phyloP scores from a whole-genome alignment of 805 yeast species.

The Starmerella tilneyi region DNA sequence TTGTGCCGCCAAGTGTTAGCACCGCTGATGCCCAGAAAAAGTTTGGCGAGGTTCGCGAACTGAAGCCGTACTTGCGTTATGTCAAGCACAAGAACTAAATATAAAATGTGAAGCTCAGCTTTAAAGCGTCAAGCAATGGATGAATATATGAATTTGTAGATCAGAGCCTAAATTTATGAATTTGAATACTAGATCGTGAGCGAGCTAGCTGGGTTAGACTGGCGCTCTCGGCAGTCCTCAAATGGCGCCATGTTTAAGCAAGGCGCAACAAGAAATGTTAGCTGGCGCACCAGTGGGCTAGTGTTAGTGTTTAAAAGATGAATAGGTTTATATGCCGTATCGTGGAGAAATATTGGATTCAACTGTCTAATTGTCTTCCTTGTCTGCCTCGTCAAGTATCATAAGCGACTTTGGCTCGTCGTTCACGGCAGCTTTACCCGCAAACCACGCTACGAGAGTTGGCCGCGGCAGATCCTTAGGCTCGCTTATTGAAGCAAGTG shows the following conservation, averaged over 20 bases:
- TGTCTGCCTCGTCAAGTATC: conserved; percentile 31
- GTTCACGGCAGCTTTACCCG: conserved; percentile 44
- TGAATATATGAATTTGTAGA: neutral
- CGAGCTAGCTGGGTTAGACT: too few relatives aligned
- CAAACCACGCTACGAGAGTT: conserved; percentile 54
- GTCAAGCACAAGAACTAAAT: conserved; percentile 30
- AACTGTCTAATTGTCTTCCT: neutral
- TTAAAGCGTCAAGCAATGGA: neutral
- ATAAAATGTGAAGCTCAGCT: neutral
- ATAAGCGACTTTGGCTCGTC: conserved; percentile 36
- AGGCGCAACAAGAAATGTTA: too few relatives aligned
- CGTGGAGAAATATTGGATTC: too few relatives aligned
- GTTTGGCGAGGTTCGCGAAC: conserved; percentile 75
- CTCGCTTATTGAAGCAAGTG: conserved; percentile 17
- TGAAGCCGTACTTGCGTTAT: conserved; percentile 83
- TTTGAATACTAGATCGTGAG: too few relatives aligned
- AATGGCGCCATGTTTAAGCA: too few relatives aligned
- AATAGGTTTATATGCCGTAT: too few relatives aligned
- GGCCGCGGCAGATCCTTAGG: conserved; percentile 34
- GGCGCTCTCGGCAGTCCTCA: too few relatives aligned
- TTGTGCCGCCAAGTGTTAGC: conserved; percentile 76
- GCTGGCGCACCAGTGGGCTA: too few relatives aligned
- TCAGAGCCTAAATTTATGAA: too few relatives aligned
- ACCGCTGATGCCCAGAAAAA: conserved; percentile 70
- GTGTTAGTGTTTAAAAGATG: too few relatives aligned